Conservation (phyloP, 2,329 filamentous ascomycete species). For the Trichoderma hamatum region DNA sequence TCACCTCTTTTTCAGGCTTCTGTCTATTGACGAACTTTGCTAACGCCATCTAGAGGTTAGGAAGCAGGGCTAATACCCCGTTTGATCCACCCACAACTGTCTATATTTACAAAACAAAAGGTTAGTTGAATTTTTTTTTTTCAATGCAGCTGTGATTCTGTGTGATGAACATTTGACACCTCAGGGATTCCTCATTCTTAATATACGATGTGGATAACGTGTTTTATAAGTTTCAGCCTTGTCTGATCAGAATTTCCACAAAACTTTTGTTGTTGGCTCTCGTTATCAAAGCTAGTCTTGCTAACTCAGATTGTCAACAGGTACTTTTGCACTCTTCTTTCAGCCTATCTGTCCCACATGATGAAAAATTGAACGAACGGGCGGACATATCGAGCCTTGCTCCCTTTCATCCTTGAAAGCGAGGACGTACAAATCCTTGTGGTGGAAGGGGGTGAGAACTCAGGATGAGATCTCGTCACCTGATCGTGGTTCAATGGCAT, state of each 20-base stretch:
- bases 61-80: background rate
- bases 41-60: constrained; percentile 28
- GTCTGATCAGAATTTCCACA: constrained; percentile 56
- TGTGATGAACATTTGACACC: constrained; percentile 65
- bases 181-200: constrained; percentile 71
- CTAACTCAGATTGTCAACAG: constrained; percentile 48
- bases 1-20: constrained; percentile 21
- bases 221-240: constrained; percentile 67
- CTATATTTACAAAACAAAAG: constrained; percentile 52
- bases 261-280: constrained; percentile 33
- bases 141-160: constrained; percentile 35
- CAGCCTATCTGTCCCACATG: constrained; percentile 45
- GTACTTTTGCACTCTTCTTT: constrained; percentile 39
- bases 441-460: constrained; percentile 55
- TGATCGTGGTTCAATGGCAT: constrained; percentile 51
- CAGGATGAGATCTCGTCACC: constrained; percentile 70
- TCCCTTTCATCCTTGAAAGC: constrained; percentile 54
- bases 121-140: constrained; percentile 44
- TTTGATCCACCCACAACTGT: background rate
- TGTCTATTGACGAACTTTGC: constrained; percentile 18
- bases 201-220: constrained; percentile 66
- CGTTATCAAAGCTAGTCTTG: constrained; percentile 32
- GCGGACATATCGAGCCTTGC: constrained; percentile 65
- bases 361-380: constrained; percentile 71
- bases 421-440: constrained; percentile 65